Conservation (phyloP, 139 green algal genomes). For the Closterium sp. region DNA sequence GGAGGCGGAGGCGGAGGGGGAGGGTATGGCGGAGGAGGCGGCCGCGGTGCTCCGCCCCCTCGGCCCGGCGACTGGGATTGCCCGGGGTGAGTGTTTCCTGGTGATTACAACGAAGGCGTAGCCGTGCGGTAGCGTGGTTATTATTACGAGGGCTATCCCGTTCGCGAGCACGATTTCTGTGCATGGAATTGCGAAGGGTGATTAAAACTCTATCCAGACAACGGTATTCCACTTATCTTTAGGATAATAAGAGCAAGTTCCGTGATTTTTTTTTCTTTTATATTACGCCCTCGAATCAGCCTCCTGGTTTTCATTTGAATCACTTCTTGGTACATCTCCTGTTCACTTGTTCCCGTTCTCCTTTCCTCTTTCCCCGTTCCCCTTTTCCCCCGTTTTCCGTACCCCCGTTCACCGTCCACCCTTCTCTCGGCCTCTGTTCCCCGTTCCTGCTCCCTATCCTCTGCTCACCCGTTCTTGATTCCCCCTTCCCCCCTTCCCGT, state of each 20-base stretch:
- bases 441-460: too few species aligned
- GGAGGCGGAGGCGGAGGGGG: not conserved
- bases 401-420: not conserved
- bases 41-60: not conserved
- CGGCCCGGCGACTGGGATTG: not conserved
- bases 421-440: not conserved
- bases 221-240: too few species aligned
- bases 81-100: not conserved
- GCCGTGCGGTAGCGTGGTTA: not conserved
- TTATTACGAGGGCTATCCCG: too few species aligned
- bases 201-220: too few species aligned
- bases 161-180: not conserved
- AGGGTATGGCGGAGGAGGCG: not conserved
- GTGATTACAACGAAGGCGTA: not conserved
- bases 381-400: not conserved
- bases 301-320: too few species aligned
- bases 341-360: not conserved
- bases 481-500: too few species aligned
- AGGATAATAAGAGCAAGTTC: too few species aligned
- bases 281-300: too few species aligned
- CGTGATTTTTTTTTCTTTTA: too few species aligned
- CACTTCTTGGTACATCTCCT: too few species aligned
- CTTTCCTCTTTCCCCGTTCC: too few species aligned
- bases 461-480: too few species aligned
- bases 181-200: not conserved